Percentiles rank a stretch among this genome's conserved stretches.
Evolutionary conservation across 192 early-diverging fungal genomes (phyloP).

Genomic region (Podila horticola): DNA sequence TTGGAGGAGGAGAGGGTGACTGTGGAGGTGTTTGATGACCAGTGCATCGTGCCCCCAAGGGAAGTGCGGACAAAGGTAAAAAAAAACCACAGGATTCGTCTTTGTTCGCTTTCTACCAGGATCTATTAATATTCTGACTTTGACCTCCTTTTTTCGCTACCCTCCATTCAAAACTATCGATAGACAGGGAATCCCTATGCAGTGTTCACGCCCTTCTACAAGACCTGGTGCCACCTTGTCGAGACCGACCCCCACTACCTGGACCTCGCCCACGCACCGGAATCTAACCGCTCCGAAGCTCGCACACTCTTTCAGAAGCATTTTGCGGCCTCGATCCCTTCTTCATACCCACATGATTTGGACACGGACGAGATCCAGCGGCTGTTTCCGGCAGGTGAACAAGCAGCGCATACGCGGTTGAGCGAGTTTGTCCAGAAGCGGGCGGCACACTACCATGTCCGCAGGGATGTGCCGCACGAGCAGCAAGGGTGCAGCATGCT

Average conservation of each 20-base stretch:
- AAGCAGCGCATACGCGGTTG: constrained; percentile 53
- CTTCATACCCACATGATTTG: constrained; percentile 22
- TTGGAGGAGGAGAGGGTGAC: constrained; percentile 14
- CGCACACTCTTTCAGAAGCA: constrained; percentile 10
- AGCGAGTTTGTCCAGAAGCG: constrained; percentile 43
- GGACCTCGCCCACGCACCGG: constrained; percentile 10
- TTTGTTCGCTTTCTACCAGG: neutral
- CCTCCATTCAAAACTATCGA: neutral
- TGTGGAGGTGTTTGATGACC: constrained; percentile 56
- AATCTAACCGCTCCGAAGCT: constrained; percentile 16
- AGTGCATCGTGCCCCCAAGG: constrained; percentile 67
- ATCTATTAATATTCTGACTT: neutral
- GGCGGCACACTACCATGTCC: constrained; percentile 50
- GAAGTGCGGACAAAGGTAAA: constrained; percentile 58
- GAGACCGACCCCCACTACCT: constrained; percentile 37
- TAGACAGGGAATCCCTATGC: constrained; percentile 45
- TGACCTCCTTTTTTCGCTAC: too few species aligned
- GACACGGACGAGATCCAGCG: constrained; percentile 11
- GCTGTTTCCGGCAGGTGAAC: constrained; percentile 62
- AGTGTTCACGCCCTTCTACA: constrained; percentile 45
- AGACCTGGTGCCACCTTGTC: constrained; percentile 40
- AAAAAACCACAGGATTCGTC: neutral
- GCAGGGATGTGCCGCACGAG: constrained; percentile 54
- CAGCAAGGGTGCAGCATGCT: constrained; percentile 55
- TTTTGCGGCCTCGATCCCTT: constrained; percentile 8